A percentile compares a stretch with the other conserved stretches of the same genome.
Conservation (phyloP, 192 early-diverging fungal species). For the Mortierella antarctica region DNA sequence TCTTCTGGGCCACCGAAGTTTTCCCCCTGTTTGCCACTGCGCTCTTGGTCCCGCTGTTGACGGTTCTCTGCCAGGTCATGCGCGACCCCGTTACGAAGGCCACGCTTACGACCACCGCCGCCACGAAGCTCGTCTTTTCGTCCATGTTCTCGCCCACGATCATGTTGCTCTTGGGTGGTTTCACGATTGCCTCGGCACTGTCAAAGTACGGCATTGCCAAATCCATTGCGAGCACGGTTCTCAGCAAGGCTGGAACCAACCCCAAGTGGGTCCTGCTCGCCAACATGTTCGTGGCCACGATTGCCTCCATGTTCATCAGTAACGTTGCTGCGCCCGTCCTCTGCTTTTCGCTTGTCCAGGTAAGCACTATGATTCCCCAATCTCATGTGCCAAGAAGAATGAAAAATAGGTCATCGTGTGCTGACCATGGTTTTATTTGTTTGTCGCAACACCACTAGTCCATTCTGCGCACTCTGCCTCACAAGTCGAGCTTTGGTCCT, state of each 20-base stretch:
- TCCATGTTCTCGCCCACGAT: slow-evolving; percentile 83
- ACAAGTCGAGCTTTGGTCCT: slow-evolving; percentile 66
- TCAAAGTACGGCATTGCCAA: slow-evolving; percentile 84
- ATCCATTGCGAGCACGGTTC: slow-evolving; percentile 67
- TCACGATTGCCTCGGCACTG: slow-evolving; percentile 78
- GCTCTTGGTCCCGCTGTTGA: slow-evolving; percentile 72
- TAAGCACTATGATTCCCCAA: not conserved
- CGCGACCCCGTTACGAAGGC: slow-evolving; percentile 53
- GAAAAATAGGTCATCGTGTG: not conserved
- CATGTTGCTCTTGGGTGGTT: slow-evolving; percentile 82
- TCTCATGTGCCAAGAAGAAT: no score
- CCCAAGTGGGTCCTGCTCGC: slow-evolving; percentile 75
- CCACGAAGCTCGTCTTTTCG: slow-evolving; percentile 72
- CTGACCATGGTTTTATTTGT: not conserved
- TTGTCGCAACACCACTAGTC: slow-evolving; percentile 51
- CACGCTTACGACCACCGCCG: slow-evolving; percentile 50
- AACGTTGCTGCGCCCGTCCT: slow-evolving; percentile 85
- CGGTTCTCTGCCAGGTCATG: slow-evolving; percentile 73
- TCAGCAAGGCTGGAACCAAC: slow-evolving; percentile 74
- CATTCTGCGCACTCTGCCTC: slow-evolving; percentile 77
- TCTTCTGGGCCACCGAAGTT: slow-evolving; percentile 89
- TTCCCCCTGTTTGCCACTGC: slow-evolving; percentile 81
- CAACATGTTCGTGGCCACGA: slow-evolving; percentile 81
- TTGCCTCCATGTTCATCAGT: slow-evolving; percentile 84
- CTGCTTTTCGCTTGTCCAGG: slow-evolving; percentile 76